Evolutionary conservation across 306 rosid species (phyloP).

Genomic region (Betula pendula): DNA sequence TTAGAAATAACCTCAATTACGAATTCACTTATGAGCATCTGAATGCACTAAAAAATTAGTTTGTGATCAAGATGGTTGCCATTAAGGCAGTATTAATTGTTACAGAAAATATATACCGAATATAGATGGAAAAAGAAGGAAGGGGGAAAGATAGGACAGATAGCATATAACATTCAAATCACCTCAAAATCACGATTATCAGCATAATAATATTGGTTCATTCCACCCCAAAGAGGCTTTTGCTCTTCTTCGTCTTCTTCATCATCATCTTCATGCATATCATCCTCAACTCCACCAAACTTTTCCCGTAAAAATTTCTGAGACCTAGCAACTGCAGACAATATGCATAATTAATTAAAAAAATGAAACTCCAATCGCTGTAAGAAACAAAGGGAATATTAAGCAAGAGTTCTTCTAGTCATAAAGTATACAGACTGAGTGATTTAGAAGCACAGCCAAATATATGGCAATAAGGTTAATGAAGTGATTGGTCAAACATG

Average conservation of each 20-base stretch:
- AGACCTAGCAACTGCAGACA: conserved; percentile 60
- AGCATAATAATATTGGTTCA: conserved; percentile 50
- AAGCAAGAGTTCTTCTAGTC: neutral
- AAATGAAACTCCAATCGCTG: neutral
- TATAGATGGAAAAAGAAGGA: neutral
- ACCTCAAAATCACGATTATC: conserved; percentile 87
- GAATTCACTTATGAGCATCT: neutral
- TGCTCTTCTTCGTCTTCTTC: conserved; percentile 60
- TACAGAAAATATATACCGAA: neutral
- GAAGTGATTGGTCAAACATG: no score
- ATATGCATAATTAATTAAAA: conserved; percentile 20
- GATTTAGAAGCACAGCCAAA: no score
- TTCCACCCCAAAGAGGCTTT: conserved; percentile 43
- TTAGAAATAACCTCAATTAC: neutral
- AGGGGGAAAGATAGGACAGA: neutral
- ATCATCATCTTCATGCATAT: conserved; percentile 53
- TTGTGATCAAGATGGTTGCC: conserved; percentile 41
- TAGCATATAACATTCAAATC: conserved; percentile 23
- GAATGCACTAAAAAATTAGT: neutral
- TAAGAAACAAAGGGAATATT: neutral
- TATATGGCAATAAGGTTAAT: no score
- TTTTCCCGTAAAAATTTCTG: conserved; percentile 49
- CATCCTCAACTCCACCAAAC: conserved; percentile 73
- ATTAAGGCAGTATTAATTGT: conserved; percentile 21
- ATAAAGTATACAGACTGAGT: no score